Percentiles rank a stretch among this genome's conserved stretches.
phyloP scores from a whole-genome alignment of 1,284 basidiomycete species.

The Phylloporus gajari region DNA sequence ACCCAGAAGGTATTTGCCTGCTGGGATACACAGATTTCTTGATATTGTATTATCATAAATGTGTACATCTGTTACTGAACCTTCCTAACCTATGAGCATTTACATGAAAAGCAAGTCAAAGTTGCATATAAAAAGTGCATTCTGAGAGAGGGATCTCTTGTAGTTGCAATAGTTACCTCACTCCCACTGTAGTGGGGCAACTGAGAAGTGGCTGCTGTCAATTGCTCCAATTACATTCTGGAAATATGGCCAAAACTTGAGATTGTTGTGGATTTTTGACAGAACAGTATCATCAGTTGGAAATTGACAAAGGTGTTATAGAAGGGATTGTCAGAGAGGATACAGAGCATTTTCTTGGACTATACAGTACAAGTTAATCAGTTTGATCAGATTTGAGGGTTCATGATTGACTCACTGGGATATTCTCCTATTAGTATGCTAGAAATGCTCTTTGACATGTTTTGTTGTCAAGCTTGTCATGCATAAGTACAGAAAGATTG shows the following conservation, averaged over 20 bases:
- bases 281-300: not conserved
- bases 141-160: not conserved
- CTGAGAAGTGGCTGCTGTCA: not conserved
- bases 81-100: not conserved
- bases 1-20: not conserved
- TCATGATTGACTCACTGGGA: not conserved
- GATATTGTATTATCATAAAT: slow-evolving; percentile 4
- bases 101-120: not conserved
- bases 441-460: not conserved
- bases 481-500: not conserved
- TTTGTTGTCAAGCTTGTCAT: not conserved
- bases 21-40: not conserved
- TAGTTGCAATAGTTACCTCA: not conserved
- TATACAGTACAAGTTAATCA: not conserved
- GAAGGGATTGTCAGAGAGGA: not conserved
- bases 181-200: too few relatives aligned
- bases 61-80: not conserved
- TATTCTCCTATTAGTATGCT: not conserved
- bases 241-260: slow-evolving; percentile 2
- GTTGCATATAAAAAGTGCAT: not conserved
- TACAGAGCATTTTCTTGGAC: not conserved
- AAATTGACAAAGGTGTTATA: not conserved
- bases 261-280: not conserved
- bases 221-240: not conserved
- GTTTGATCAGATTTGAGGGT: not conserved